Base-by-base conservation (phyloP, 202 grass and related monocot species). In the Setaria viridis region DNA sequence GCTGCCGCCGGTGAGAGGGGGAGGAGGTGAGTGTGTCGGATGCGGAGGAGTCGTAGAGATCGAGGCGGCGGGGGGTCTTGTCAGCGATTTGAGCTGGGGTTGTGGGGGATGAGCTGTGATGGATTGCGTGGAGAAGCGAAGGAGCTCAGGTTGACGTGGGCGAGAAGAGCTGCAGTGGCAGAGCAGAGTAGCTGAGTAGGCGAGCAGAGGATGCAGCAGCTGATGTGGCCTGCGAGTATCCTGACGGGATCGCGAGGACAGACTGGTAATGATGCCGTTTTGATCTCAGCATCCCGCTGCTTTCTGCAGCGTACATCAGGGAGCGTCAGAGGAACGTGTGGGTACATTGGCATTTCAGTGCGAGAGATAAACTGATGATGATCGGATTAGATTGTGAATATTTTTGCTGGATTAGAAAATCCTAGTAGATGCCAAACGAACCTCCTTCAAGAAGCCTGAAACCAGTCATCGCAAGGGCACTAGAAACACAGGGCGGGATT, bases 91-190 rank as follows among this genome's bases (percentile, higher is more conserved):
- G 39, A 41, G 39, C 72, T 74, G 35, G 45, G 59, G 17, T 25
- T 4, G 21, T 14, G 3, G 48, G 51, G 3, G 25, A 11, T 53
- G 84, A 67, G 77, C 29, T 68, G 84, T 63, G 85, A 37, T 25
- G 25, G 76, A 66, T 72, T 85, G 50, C 50, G 74, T 60, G 21
- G 64, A 71, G 77, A 80, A 53, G 87, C 82, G 58, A 85, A 53
- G 51, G 11, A 17, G 79, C 79, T 87, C 88, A 83, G 84, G 84
- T 83, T 90, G 89, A 87, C 88, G 88, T 90, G 51, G 78, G 73
- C 49, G 56, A 16, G 69, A 32, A 25, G 65, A 62, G 74, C 83
- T 70, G 64, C 63, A 15, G 0, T 50, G 43, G 14, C 56, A 67
- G 51, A 45, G 35, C 58, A 79, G 32, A 6, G 76, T 76, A 51